Conservation (phyloP, 192 early-diverging fungal species). For the Cladochytrium replicatum region DNA sequence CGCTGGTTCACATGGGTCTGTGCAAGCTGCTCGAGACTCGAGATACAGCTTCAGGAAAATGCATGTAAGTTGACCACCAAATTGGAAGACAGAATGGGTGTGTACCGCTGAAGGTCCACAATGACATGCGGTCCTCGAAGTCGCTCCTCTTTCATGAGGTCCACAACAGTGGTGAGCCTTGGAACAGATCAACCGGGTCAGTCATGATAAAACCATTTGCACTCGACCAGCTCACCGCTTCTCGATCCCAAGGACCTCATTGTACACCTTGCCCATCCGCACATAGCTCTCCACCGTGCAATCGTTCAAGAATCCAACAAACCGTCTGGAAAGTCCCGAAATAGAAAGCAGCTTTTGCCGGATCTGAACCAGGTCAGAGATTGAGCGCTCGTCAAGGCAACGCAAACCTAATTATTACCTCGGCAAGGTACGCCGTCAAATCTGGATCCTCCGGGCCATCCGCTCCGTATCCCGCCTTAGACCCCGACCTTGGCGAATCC, state of each 20-base stretch:
- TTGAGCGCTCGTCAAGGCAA: too few species aligned
- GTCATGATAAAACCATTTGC: background rate
- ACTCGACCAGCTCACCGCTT: constrained; percentile 32
- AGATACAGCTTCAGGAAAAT: constrained; percentile 34
- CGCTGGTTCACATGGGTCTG: background rate
- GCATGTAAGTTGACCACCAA: background rate
- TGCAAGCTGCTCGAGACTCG: constrained; percentile 53
- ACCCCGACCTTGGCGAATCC: background rate
- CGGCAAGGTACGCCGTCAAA: background rate
- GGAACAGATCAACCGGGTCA: background rate
- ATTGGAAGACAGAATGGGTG: constrained; percentile 1
- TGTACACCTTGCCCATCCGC: constrained; percentile 59
- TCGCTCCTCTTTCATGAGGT: constrained; percentile 69
- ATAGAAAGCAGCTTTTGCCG: constrained; percentile 55
- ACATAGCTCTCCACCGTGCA: constrained; percentile 63
- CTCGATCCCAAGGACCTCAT: constrained; percentile 72
- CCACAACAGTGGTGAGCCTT: constrained; percentile 61
- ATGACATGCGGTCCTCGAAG: constrained; percentile 56
- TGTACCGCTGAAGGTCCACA: constrained; percentile 51
- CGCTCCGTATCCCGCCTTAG: background rate
- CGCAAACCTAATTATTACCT: background rate
- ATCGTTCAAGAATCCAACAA: constrained; percentile 54
- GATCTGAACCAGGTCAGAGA: constrained; percentile 22
- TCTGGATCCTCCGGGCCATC: background rate
- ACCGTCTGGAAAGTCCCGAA: constrained; percentile 54